phyloP scores from a whole-genome alignment of 2,329 filamentous ascomycete genomes.

The Penicillium sp. region DNA sequence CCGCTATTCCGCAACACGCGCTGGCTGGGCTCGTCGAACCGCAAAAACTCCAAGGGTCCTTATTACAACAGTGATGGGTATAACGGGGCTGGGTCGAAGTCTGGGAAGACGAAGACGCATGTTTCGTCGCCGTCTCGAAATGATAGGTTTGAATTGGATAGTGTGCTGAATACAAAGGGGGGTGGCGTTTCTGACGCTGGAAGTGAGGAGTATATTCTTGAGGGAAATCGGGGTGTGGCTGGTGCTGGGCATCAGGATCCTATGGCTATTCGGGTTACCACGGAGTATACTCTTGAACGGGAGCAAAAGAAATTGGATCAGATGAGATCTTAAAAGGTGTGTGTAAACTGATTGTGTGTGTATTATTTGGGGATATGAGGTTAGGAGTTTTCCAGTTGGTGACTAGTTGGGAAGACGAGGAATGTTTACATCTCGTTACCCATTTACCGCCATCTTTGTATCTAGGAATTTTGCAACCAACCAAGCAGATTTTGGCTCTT shows the following conservation, averaged over 20 bases:
- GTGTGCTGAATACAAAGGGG: slow-evolving; percentile 2
- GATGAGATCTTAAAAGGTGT: neutral
- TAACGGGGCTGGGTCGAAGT: slow-evolving; percentile 10
- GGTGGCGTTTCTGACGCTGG: slow-evolving; percentile 2
- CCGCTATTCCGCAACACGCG: slow-evolving; percentile 20
- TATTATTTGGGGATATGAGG: neutral
- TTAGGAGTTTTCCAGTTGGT: neutral
- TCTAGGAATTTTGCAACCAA: too few relatives aligned
- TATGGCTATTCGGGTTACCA: slow-evolving; percentile 17
- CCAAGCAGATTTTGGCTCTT: too few relatives aligned
- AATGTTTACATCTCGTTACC: too few relatives aligned
- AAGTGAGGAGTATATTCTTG: slow-evolving; percentile 16
- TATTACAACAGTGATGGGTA: slow-evolving; percentile 11
- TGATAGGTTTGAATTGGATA: slow-evolving; percentile 9
- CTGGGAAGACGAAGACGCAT: slow-evolving; percentile 13
- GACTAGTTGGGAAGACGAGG: neutral
- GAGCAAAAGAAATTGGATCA: slow-evolving; percentile 1
- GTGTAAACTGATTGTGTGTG: neutral
- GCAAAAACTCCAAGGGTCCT: slow-evolving; percentile 2
- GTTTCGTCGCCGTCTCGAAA: slow-evolving; percentile 6
- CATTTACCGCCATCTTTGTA: too few relatives aligned
- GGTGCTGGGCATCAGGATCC: neutral
- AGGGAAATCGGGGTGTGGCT: neutral
- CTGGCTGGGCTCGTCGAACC: slow-evolving; percentile 13
- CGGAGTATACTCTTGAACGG: slow-evolving; percentile 12